Evolutionary conservation across 208 protist species (phyloP).

Genomic region (Leptomonas seymouri): DNA sequence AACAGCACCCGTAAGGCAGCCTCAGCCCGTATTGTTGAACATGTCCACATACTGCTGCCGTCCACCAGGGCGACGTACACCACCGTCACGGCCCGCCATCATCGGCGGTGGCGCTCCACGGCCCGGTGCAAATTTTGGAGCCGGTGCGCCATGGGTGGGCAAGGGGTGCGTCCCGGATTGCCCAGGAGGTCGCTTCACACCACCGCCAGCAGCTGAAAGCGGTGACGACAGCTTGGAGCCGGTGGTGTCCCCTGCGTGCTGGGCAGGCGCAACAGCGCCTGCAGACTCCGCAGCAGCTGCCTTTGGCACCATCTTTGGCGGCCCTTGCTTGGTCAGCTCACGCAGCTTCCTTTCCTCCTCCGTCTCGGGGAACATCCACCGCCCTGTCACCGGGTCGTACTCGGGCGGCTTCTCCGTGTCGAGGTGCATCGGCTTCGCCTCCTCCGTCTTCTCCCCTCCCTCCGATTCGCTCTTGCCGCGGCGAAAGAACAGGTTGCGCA

Average conservation of each 20-base stretch:
- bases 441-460: conserved; percentile 32
- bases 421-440: conserved; percentile 88
- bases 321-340: conserved; percentile 65
- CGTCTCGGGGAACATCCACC: conserved; percentile 82
- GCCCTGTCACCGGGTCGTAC: conserved; percentile 75
- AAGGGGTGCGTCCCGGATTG: neutral
- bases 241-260: neutral
- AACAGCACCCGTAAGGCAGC: neutral
- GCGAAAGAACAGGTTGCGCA: conserved; percentile 57
- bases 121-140: conserved; percentile 3
- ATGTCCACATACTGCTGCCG: conserved; percentile 82
- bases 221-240: neutral
- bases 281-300: neutral
- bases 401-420: conserved; percentile 77
- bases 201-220: neutral
- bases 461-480: conserved; percentile 35
- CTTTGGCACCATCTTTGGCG: conserved; percentile 53
- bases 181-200: neutral
- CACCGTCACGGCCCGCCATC: conserved; percentile 25
- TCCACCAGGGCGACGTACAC: conserved; percentile 16
- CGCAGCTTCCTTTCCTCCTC: conserved; percentile 81
- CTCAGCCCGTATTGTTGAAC: conserved; percentile 54
- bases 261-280: conserved; percentile 10
- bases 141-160: neutral
- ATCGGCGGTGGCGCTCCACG: conserved; percentile 27